A percentile compares a stretch with the other conserved stretches of the same genome.
Conservation (phyloP, 2,329 filamentous ascomycete genomes). For the Fusarium sp. region DNA sequence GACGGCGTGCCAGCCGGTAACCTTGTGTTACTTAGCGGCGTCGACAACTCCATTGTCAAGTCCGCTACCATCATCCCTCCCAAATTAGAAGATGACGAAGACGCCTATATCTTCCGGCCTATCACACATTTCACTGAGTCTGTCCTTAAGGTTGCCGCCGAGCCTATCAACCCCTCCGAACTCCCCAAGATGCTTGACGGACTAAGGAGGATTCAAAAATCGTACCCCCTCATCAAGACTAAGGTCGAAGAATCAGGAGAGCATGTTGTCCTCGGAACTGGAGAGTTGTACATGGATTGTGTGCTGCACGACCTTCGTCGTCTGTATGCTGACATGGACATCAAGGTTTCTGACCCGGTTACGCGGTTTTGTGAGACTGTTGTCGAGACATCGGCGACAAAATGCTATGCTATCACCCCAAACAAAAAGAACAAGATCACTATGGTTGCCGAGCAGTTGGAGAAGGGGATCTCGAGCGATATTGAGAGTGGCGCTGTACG, state of each 20-base stretch:
- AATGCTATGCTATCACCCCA: slow-evolving; percentile 96
- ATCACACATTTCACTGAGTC: slow-evolving; percentile 96
- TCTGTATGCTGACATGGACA: slow-evolving; percentile 98
- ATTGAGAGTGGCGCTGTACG: slow-evolving; percentile 91
- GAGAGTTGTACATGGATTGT: slow-evolving; percentile 99
- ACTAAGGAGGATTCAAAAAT: slow-evolving; percentile 96
- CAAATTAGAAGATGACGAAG: slow-evolving; percentile 84
- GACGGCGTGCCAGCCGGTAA: slow-evolving; percentile 94
- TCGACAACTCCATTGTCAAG: slow-evolving; percentile 99
- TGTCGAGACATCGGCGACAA: slow-evolving; percentile 95
- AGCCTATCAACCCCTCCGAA: slow-evolving; percentile 97
- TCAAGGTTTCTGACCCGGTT: slow-evolving; percentile 97
- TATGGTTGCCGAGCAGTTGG: slow-evolving; percentile 95
- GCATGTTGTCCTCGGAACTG: slow-evolving; percentile 93
- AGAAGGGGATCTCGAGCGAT: slow-evolving; percentile 93
- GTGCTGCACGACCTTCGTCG: slow-evolving; percentile 92
- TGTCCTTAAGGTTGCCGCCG: slow-evolving; percentile 96
- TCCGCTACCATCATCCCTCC: slow-evolving; percentile 88
- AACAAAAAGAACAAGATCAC: slow-evolving; percentile 99
- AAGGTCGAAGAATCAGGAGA: slow-evolving; percentile 99
- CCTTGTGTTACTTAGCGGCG: slow-evolving; percentile 87
- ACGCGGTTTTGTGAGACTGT: slow-evolving; percentile 98
- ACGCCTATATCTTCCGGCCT: slow-evolving; percentile 94
- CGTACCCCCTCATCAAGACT: slow-evolving; percentile 92
- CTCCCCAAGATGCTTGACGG: slow-evolving; percentile 99